phyloP scores from a whole-genome alignment of 1,139 yeast species.

The Suhomyces terraborum region DNA sequence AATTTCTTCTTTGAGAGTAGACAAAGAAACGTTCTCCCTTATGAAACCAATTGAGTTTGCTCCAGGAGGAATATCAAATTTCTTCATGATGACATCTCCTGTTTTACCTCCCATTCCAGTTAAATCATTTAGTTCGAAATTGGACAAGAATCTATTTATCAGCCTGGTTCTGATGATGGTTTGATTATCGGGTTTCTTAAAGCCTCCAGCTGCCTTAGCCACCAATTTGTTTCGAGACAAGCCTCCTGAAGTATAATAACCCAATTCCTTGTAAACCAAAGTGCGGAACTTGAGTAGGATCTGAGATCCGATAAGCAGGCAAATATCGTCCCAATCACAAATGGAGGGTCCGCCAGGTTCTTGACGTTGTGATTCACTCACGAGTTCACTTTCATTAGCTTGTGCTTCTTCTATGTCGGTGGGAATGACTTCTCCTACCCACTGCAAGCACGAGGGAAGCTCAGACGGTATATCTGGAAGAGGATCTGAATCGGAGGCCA shows the following conservation, averaged over 20 bases:
- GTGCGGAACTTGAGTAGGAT: conserved; percentile 56
- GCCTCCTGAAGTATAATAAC: conserved; percentile 92
- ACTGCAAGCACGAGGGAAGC: conserved; percentile 33
- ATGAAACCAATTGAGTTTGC: conserved; percentile 47
- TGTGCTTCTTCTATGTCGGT: conserved; percentile 17
- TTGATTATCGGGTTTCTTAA: conserved; percentile 82
- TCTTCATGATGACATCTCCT: conserved; percentile 61
- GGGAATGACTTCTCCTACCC: conserved; percentile 32
- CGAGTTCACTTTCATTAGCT: conserved; percentile 21
- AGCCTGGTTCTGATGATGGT: conserved; percentile 62
- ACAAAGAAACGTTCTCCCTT: conserved; percentile 44
- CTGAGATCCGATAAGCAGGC: conserved; percentile 65
- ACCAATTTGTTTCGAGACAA: conserved; percentile 71
- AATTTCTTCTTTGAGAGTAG: conserved; percentile 36
- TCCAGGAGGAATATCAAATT: conserved; percentile 47
- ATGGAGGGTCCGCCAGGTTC: conserved; percentile 15
- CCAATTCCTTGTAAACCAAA: conserved; percentile 54
- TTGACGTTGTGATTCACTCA: conserved; percentile 9
- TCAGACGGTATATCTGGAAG: conserved; percentile 56
- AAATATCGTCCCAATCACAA: conserved; percentile 84
- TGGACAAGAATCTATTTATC: conserved; percentile 53
- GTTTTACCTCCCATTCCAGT: conserved; percentile 91
- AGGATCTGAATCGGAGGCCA: not conserved
- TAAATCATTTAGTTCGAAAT: conserved; percentile 69
- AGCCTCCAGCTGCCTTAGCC: conserved; percentile 90